These are phyloP conservation scores for Hygrophoropsis aurantiaca DNA, from an alignment of 768 basidiomycete genomes.

Conservation along the genomic window DNA sequence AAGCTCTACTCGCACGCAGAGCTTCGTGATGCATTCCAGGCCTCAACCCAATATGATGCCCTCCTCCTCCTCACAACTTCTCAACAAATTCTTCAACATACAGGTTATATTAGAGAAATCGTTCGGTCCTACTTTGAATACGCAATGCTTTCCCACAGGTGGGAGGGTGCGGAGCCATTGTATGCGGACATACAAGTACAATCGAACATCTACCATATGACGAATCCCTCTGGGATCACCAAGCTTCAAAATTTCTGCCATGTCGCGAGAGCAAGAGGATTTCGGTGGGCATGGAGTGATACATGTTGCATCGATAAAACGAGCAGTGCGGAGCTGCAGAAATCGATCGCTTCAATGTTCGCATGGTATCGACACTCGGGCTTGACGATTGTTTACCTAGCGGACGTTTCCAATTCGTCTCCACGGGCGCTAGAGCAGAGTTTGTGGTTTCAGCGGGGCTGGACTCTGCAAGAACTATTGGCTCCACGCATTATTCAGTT, in stretches of 20 bases:
- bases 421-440: slow-evolving; percentile 1
- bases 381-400: slow-evolving; percentile 9
- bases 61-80: neutral
- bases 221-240: neutral
- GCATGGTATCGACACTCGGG: slow-evolving; percentile 9
- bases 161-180: slow-evolving; percentile 1
- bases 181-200: slow-evolving; percentile 1
- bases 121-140: neutral
- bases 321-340: slow-evolving; percentile 15
- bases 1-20: slow-evolving; percentile 18
- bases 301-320: slow-evolving; percentile 15
- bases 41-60: slow-evolving; percentile 7
- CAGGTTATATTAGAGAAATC: neutral
- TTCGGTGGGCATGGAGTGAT: slow-evolving; percentile 8
- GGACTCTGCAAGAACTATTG: slow-evolving; percentile 4
- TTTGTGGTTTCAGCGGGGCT: slow-evolving; percentile 8
- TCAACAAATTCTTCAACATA: neutral
- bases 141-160: slow-evolving; percentile 9
- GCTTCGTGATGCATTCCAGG: slow-evolving; percentile 14
- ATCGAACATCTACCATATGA: neutral
- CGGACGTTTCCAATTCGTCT: slow-evolving; percentile 2
- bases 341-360: slow-evolving; percentile 9
- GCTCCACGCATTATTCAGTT: slow-evolving; percentile 6
- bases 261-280: neutral
- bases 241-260: slow-evolving; percentile 7